Evolutionary conservation across 306 rosid species (phyloP), one percentile per base, ranked within the genome.

Genomic region (Hippophae rhamnoides): DNA sequence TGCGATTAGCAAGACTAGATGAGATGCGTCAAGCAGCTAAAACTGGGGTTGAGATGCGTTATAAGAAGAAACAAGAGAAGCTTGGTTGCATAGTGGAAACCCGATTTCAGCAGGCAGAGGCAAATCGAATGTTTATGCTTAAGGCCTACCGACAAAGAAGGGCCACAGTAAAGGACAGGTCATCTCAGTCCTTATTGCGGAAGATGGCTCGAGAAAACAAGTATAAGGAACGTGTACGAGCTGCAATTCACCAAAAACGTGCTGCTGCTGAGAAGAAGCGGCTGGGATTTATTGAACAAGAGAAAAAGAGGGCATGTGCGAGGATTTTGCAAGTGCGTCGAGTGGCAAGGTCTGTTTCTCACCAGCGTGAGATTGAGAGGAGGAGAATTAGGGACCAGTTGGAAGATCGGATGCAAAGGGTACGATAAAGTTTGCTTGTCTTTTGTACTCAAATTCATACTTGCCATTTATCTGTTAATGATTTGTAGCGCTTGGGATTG

Each of bases 361-460:
- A 87, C 69, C 96, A 85, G 61, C 96, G 96, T 43, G 98, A 87
- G 86, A 71, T 79, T 62, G 95, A 90, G 76, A 83, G 94, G 70
- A 83, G 86, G 86, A 76, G 63, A 66, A 83, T 78, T 78, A 85
- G 76, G 71, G 89, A 85, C 10, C 81, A 79, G 72, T 78, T 90
- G 84, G 98, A 90, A 79, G 76, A 87, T 67, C 92, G 96, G 65
- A 72, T 90, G 68, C 90, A 83, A 77, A 87, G 90, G 90, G 98
- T 90, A 79, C 47, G 23, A 18, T 18, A 18, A 18, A 18, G 23
- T 18, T 18, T 18, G 74, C 18, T 41, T 71, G 41, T 59, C 47
- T 40, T 55, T 56, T 69, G 54, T 31, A 57, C 53, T 53, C 60
- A 13, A 41, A 44, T 62, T 45, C 7, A 26, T 47, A 43, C 14